Evolutionary conservation across 2,329 filamentous ascomycete genomes (phyloP), one percentile per base, ranked within the genome.

Genomic region (Epichloe baconii): DNA sequence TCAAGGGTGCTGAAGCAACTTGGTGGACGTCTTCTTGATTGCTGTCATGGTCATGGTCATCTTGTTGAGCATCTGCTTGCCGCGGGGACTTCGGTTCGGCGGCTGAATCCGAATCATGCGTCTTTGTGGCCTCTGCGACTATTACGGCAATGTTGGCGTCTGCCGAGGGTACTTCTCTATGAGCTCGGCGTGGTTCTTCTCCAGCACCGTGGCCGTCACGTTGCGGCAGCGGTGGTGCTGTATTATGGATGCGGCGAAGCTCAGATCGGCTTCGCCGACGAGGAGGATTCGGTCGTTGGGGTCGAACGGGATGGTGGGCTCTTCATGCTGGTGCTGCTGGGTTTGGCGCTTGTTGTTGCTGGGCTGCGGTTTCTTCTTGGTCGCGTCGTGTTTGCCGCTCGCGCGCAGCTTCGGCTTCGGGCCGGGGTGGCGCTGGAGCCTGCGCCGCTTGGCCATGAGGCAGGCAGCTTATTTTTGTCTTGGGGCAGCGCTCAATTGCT

Each of bases 211-310:
- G 38, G 84, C 85, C 0, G 79, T 83, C 5, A 91, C 65, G 60
- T 82, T 73, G 53, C 70, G 74, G 69, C 82, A 87, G 57, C 72
- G 74, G 68, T 88, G 84, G 60, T 84, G 74, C 49, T 74, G 66
- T 49, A 84, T 73, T 2, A 91, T 73, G 2, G 80, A 82, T 31
- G 77, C 76, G 12, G 86, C 78, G 64, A 89, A 91, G 64, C 84
- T 88, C 62, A 93, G 79, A 66, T 94, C 87, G 57, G 81, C 87
- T 63, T 93, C 87, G 60, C 87, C 87, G 48, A 91, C 69, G 3
- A 91, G 77, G 6, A 93, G 79, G 55, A 91, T 88, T 59, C 76
- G 71, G 57, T 89, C 80, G 58, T 77, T 68, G 40, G 77, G 69
- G 23, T 73, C 66, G 66, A 91, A 90, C 15, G 86, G 86, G 21